Percentiles rank a stretch among this genome's conserved stretches.
Conservation (phyloP, 306 rosid species). For the Carpinus fangiana region DNA sequence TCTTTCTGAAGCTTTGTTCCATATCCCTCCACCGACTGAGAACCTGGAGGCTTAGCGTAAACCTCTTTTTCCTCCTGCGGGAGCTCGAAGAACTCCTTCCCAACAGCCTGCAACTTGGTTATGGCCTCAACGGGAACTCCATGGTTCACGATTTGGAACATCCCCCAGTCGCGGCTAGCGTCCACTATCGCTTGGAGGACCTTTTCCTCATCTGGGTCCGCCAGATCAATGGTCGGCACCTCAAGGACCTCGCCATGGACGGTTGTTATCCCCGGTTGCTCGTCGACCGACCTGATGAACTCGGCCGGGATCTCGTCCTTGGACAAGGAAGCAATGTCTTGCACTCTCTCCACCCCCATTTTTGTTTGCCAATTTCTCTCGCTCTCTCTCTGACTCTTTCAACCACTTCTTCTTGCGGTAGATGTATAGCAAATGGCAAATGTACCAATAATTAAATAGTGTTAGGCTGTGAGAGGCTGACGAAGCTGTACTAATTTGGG, state of each 20-base stretch:
- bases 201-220: conserved; percentile 34
- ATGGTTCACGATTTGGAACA: conserved; percentile 80
- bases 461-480: too few species aligned
- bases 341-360: conserved; percentile 54
- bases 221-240: conserved; percentile 61
- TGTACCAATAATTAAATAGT: too few species aligned
- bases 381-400: too few species aligned
- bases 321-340: conserved; percentile 42
- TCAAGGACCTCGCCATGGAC: conserved; percentile 42
- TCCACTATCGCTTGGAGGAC: conserved; percentile 28
- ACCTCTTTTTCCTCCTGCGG: conserved; percentile 64
- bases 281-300: conserved; percentile 50
- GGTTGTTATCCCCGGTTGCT: conserved; percentile 74
- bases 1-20: conserved; percentile 65
- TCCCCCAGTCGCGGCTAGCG: conserved; percentile 64
- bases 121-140: conserved; percentile 54
- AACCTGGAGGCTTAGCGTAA: conserved; percentile 38
- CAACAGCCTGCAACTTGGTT: conserved; percentile 49
- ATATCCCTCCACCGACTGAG: conserved; percentile 59
- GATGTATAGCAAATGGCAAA: too few species aligned
- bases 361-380: too few species aligned
- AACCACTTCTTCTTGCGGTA: too few species aligned
- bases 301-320: conserved; percentile 42
- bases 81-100: conserved; percentile 57
- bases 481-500: too few species aligned